Evolutionary conservation across 805 yeast genomes (phyloP), one percentile per base, ranked within the genome.

Genomic region (Candida railenensis): DNA sequence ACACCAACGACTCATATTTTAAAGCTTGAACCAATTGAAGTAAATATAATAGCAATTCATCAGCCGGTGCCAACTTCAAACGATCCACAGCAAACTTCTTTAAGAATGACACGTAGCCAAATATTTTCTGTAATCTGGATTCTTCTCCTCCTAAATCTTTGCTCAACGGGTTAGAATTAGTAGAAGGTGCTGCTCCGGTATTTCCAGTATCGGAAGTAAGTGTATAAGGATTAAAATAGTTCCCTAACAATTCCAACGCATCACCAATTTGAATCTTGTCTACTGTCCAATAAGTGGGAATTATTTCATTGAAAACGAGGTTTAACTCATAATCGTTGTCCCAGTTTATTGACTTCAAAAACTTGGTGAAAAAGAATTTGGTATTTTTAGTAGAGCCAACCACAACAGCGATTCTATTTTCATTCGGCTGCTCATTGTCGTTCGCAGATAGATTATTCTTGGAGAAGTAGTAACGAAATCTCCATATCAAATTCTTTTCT

Each of bases 11-110:
- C 57, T 94, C 99, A 61, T 89, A 89, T 55, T 88, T 85, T 33
- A 92, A 77, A 0, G 96, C 96, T 58, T 91, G 97, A 0, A 92
- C 98, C 15, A 92, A 71, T 64, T 94, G 99, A 46, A 92, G 75
- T 52, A 94, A 68, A 57, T 89, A 94, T 49, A 91, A 72, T 46
- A 87, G 85, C 14, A 94, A 63, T 52, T 92, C 97, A 9, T 79
- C 83, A 55, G 89, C 94, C 32, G 81, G 77, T 0, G 97, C 96
- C 49, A 82, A 75, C 45, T 81, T 78, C 40, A 92, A 69, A 48
- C 97, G 69, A 53, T 88, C 87, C 1, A 92, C 96, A 0, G 99
- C 99, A 71, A 88, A 87, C 4, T 87, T 80, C 40, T 97, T 71
- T 12, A 92, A 89, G 5, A 83, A 79, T 1, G 81, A 73, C 37